Evolutionary conservation across 441 rosid species (phyloP).

Genomic region (Erodium texanum): DNA sequence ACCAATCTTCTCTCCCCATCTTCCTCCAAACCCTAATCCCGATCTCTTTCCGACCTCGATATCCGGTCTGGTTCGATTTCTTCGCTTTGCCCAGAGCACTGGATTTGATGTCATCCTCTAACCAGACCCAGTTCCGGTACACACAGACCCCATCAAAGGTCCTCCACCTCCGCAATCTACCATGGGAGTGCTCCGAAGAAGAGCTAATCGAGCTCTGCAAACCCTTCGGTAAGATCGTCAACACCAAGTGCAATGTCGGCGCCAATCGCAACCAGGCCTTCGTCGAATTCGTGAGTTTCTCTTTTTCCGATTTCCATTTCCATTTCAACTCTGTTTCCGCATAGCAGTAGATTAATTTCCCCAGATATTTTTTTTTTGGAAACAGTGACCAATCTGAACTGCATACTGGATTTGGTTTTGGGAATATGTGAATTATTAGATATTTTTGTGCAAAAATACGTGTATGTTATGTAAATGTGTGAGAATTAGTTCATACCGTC

Average conservation of each 20-base stretch:
- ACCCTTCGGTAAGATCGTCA: conserved; percentile 94
- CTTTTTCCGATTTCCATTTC: conserved; percentile 1
- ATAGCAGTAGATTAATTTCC: neutral
- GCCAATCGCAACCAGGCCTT: conserved; percentile 96
- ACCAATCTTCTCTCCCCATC: neutral
- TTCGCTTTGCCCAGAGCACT: neutral
- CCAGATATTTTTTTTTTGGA: neutral
- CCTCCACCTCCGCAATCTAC: conserved; percentile 84
- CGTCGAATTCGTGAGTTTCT: conserved; percentile 65
- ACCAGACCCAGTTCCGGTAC: conserved; percentile 86
- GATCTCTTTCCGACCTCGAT: conserved; percentile 17
- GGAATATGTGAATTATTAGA: neutral
- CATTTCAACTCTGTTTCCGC: neutral
- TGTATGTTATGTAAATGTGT: neutral
- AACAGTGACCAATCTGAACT: neutral
- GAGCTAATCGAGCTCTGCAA: conserved; percentile 89
- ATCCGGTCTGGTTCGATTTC: neutral
- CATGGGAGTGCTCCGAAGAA: conserved; percentile 89
- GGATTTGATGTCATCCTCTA: conserved; percentile 49
- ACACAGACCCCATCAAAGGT: conserved; percentile 99
- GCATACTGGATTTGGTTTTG: neutral
- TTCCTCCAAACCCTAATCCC: conserved; percentile 16
- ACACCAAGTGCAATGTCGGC: conserved; percentile 92
- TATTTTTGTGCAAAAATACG: neutral
- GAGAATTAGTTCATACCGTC: neutral